Evolutionary conservation across 129 eudicot genomes (phyloP), one percentile per base, ranked within the genome.

Genomic region (Rutidosis leptorrhynchoides): DNA sequence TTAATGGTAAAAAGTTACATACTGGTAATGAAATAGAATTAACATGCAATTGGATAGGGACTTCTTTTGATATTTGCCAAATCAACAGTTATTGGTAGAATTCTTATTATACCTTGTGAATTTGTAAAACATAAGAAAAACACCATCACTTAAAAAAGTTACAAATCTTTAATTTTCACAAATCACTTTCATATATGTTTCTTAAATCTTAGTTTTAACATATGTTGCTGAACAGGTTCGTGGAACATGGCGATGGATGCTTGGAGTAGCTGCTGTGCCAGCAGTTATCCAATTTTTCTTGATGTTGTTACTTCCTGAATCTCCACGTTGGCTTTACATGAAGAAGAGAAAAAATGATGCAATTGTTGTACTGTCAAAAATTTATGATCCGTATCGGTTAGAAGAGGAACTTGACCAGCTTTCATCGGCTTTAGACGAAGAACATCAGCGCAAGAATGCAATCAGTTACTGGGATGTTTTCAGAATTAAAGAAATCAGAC

Each of bases 241-340:
- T 17, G 62, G 62, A 28, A 57, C 62, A 57, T 57, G 62, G 62
- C 62, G 62, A 57, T 69, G 61, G 97, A 87, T 88, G 96, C 89
- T 88, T 33, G 96, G 91, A 2, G 70, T 84, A 42, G 91, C 96
- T 16, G 88, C 86, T 12, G 68, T 82, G 58, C 96, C 96, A 2
- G 96, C 96, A 10, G 26, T 82, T 16, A 33, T 88, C 48, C 96
- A 88, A 69, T 75, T 88, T 55, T n/a, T 63, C 6, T 43, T 88
- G 65, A 88, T 88, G 96, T 27, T 84, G 29, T 11, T 81, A 7
- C 81, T 88, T 26, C 96, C 91, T 2, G 96, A 88, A 69, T 88
- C 96, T 14, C 91, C 96, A 7, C 83, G 91, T 46, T 88, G 96
- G 96, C 86, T 88, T 25, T 88, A 74, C 80, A 74, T 74, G 68